Evolutionary conservation across 345 rosid species (phyloP).

Genomic region (Sisymbrium irio): DNA sequence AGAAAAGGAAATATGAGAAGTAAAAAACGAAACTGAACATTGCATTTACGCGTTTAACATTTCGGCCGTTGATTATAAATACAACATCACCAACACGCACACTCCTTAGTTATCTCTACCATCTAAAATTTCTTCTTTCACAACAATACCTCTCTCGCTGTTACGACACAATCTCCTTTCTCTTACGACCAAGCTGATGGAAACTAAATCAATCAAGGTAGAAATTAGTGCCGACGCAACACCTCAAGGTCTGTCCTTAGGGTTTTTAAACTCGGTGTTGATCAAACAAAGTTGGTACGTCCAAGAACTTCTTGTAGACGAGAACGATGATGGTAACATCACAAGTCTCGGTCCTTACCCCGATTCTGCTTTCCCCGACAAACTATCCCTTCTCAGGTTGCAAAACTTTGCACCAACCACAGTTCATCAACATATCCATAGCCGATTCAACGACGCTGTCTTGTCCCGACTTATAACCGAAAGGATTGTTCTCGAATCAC

Average conservation of each 20-base stretch:
- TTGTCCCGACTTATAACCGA: slow-evolving; percentile 1
- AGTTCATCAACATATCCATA: background rate
- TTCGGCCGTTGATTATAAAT: too few relatives aligned
- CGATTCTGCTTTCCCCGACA: background rate
- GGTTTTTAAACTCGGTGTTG: background rate
- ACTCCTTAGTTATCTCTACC: too few relatives aligned
- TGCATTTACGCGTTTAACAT: too few relatives aligned
- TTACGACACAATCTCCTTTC: too few relatives aligned
- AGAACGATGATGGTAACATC: background rate
- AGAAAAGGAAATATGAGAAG: too few relatives aligned
- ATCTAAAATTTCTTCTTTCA: too few relatives aligned
- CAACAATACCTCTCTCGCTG: too few relatives aligned
- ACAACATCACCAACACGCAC: too few relatives aligned
- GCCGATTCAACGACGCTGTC: background rate
- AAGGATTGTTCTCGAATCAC: background rate
- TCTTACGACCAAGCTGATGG: slow-evolving; percentile 7
- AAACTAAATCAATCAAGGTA: background rate
- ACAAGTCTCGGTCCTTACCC: background rate
- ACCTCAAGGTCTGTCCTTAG: background rate
- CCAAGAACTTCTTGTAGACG: background rate
- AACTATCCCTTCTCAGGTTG: background rate
- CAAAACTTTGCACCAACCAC: background rate
- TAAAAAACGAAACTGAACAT: too few relatives aligned
- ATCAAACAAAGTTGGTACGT: background rate
- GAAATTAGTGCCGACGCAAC: background rate